A percentile compares a stretch with the other conserved stretches of the same genome.
These are phyloP conservation scores for Rhizopus microsporus DNA, from an alignment of 371 early-diverging fungal genomes.

Conservation along the genomic window DNA sequence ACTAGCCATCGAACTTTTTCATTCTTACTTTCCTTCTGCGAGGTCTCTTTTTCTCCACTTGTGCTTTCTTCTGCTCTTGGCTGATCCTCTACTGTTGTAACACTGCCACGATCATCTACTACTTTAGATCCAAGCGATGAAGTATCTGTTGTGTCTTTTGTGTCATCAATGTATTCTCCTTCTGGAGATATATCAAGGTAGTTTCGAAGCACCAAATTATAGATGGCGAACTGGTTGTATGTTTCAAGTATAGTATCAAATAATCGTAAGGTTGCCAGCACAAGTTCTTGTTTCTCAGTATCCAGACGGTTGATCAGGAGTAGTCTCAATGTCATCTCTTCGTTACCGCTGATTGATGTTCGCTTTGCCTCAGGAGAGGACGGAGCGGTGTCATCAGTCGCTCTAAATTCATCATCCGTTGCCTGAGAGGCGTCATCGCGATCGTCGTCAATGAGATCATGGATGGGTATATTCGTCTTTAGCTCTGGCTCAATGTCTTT, in stretches of 20 bases:
- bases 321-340: constrained; percentile 37
- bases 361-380: not conserved
- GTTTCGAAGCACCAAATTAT: constrained; percentile 63
- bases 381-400: not conserved
- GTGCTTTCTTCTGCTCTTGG: constrained; percentile 22
- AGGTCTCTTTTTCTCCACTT: constrained; percentile 14
- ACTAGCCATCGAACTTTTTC: constrained; percentile 55
- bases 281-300: constrained; percentile 49
- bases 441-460: constrained; percentile 41
- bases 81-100: constrained; percentile 14
- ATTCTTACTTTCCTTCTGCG: constrained; percentile 34
- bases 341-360: constrained; percentile 16
- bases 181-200: constrained; percentile 50
- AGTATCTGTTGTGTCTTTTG: constrained; percentile 32
- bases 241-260: constrained; percentile 68
- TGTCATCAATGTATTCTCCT: constrained; percentile 41
- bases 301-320: constrained; percentile 45
- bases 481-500: constrained; percentile 52
- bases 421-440: constrained; percentile 28
- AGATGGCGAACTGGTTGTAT: constrained; percentile 66
- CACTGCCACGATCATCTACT: constrained; percentile 35
- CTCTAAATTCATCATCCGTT: constrained; percentile 14
- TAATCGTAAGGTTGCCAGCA: constrained; percentile 57
- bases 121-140: constrained; percentile 42
- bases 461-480: constrained; percentile 21